A percentile compares a stretch with the other conserved stretches of the same genome.
Evolutionary conservation across 176 grass and related monocot genomes (phyloP).

Genomic region (Eragrostis curvula): DNA sequence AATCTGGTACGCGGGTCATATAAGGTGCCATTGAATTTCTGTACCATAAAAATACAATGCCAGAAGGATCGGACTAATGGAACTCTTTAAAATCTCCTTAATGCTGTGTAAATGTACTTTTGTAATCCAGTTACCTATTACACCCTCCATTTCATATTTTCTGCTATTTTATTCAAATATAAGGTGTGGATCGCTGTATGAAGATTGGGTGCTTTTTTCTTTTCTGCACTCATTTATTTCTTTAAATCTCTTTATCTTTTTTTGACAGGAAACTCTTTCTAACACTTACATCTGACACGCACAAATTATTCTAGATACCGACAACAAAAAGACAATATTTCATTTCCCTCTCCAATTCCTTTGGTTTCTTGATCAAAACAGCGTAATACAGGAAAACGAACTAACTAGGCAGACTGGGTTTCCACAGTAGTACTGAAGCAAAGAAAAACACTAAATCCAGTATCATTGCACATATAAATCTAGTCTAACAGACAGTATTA

Average conservation of each 20-base stretch:
- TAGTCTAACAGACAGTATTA: not conserved
- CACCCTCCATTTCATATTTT: not conserved
- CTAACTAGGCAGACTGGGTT: too few species aligned
- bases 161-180: not conserved
- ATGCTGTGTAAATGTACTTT: not conserved
- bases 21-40: too few species aligned
- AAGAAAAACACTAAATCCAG: not conserved
- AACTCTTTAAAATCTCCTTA: conserved; percentile 2
- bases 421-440: not conserved
- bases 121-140: conserved; percentile 8
- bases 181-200: not conserved
- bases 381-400: not conserved
- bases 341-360: not conserved
- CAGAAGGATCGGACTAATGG: not conserved
- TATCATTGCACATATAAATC: not conserved
- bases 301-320: not conserved
- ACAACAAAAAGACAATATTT: not conserved
- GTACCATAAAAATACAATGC: not conserved
- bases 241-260: not conserved
- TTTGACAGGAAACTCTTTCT: not conserved
- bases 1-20: too few species aligned
- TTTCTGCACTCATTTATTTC: not conserved
- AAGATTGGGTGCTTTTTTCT: not conserved
- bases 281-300: not conserved
- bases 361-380: not conserved